Percentiles rank a stretch among this genome's conserved stretches.
These are phyloP conservation scores for Blastobotrys americana DNA, from an alignment of 805 yeast genomes.

Conservation along the genomic window DNA sequence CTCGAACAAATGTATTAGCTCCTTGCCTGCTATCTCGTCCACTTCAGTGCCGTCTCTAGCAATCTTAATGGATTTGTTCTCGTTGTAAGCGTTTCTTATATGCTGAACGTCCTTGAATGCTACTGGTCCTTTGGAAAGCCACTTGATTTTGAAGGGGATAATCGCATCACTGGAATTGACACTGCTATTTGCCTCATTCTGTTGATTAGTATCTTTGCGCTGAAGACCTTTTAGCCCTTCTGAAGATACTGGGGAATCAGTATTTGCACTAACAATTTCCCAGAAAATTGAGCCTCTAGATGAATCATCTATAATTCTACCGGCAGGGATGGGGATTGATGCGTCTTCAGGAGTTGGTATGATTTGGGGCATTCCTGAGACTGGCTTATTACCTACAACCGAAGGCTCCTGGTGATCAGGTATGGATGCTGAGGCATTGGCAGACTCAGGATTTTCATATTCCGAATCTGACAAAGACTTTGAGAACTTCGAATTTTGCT, in stretches of 20 bases:
- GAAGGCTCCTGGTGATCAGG: too few relatives aligned
- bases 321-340: conserved; percentile 18
- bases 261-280: conserved; percentile 28
- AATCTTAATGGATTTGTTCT: conserved; percentile 34
- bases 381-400: too few relatives aligned
- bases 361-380: conserved; percentile 6
- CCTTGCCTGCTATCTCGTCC: conserved; percentile 31
- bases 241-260: conserved; percentile 13
- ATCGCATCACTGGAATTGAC: conserved; percentile 27
- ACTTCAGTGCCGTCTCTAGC: conserved; percentile 40
- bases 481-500: neutral
- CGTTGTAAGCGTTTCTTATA: conserved; percentile 32
- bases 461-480: too few relatives aligned
- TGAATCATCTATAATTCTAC: conserved; percentile 23
- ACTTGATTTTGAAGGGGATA: conserved; percentile 31
- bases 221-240: conserved; percentile 7
- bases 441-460: too few relatives aligned
- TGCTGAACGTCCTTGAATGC: conserved; percentile 27
- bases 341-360: conserved; percentile 11
- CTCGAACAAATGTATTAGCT: conserved; percentile 26
- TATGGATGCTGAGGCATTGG: too few relatives aligned
- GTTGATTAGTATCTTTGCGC: neutral
- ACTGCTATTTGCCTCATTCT: neutral
- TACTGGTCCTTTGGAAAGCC: conserved; percentile 30
- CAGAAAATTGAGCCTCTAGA: conserved; percentile 34